These are phyloP conservation scores for Talaromyces sp. DNA, from an alignment of 2,329 filamentous ascomycete genomes.

Conservation along the genomic window DNA sequence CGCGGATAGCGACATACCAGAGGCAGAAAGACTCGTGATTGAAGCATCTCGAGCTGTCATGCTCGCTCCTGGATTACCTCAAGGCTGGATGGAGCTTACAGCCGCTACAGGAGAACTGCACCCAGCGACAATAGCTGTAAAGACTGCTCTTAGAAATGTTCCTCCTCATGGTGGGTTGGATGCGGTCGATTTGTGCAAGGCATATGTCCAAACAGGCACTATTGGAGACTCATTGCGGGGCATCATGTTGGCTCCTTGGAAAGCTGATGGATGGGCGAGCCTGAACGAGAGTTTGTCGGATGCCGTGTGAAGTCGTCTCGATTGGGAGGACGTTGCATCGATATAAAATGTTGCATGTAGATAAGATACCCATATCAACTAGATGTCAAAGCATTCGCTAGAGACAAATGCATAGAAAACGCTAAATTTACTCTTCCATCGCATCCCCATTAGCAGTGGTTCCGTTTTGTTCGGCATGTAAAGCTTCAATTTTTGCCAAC, in stretches of 20 bases:
- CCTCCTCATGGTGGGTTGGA: slow-evolving; percentile 68
- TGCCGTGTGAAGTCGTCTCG: slow-evolving; percentile 18
- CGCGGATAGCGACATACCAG: slow-evolving; percentile 37
- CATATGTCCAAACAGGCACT: slow-evolving; percentile 70
- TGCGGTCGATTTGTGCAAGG: slow-evolving; percentile 66
- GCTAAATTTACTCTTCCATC: slow-evolving; percentile 12
- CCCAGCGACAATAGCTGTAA: slow-evolving; percentile 72
- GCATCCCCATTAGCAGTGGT: slow-evolving; percentile 33
- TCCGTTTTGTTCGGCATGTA: slow-evolving; percentile 14
- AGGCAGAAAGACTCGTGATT: slow-evolving; percentile 52
- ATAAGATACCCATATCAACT: slow-evolving; percentile 4
- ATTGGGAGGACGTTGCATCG: not conserved
- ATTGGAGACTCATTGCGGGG: slow-evolving; percentile 72
- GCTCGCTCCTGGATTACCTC: slow-evolving; percentile 72
- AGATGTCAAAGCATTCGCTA: not conserved
- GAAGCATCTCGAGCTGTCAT: slow-evolving; percentile 75
- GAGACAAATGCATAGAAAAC: not conserved
- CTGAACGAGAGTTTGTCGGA: slow-evolving; percentile 30
- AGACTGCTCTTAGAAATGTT: slow-evolving; percentile 70
- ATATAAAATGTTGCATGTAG: slow-evolving; percentile 10
- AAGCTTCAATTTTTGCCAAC: slow-evolving; percentile 54
- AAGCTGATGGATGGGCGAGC: slow-evolving; percentile 59
- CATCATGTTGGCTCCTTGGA: slow-evolving; percentile 80
- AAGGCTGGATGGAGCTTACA: slow-evolving; percentile 76
- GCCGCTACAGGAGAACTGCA: slow-evolving; percentile 53